phyloP scores from a whole-genome alignment of 2,329 filamentous ascomycete genomes.

The Ciborinia camelliae region DNA sequence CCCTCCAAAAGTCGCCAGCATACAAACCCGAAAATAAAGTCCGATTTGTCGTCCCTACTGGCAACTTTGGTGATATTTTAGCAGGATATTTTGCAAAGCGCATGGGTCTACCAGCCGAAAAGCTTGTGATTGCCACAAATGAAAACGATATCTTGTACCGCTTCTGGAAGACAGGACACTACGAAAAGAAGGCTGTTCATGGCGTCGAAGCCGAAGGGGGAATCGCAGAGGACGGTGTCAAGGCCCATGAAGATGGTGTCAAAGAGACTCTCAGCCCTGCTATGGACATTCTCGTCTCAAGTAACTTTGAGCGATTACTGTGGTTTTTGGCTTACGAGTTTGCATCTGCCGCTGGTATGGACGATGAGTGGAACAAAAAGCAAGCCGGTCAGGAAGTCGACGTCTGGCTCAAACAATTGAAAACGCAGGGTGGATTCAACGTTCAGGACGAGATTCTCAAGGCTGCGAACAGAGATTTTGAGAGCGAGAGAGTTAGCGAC shows the following conservation, averaged over 20 bases:
- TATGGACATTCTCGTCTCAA: slow-evolving; percentile 96
- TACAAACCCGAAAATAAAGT: slow-evolving; percentile 66
- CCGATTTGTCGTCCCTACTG: slow-evolving; percentile 86
- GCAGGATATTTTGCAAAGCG: slow-evolving; percentile 87
- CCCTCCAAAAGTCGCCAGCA: slow-evolving; percentile 59
- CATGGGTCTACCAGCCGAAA: slow-evolving; percentile 85
- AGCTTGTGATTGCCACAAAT: slow-evolving; percentile 90
- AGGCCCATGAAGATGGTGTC: slow-evolving; percentile 66
- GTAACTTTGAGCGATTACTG: slow-evolving; percentile 92
- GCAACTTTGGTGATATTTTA: slow-evolving; percentile 95
- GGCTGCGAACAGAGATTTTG: slow-evolving; percentile 70
- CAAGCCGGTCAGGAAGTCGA: slow-evolving; percentile 73
- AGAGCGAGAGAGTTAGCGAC: slow-evolving; percentile 71
- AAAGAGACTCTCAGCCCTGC: slow-evolving; percentile 91
- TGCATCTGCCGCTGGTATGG: slow-evolving; percentile 55
- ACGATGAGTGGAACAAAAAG: slow-evolving; percentile 63
- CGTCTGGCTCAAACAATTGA: slow-evolving; percentile 75
- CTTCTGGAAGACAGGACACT: slow-evolving; percentile 87
- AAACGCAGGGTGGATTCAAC: slow-evolving; percentile 75
- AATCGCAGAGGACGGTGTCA: slow-evolving; percentile 52
- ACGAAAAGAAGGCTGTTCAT: slow-evolving; percentile 75
- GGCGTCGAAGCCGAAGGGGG: slow-evolving; percentile 55
- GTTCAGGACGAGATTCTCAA: slow-evolving; percentile 72
- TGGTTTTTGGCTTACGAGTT: slow-evolving; percentile 87
- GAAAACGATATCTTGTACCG: slow-evolving; percentile 96